Evolutionary conservation across 495 filamentous ascomycete species (phyloP).

Genomic region (Sporormia fimetaria): DNA sequence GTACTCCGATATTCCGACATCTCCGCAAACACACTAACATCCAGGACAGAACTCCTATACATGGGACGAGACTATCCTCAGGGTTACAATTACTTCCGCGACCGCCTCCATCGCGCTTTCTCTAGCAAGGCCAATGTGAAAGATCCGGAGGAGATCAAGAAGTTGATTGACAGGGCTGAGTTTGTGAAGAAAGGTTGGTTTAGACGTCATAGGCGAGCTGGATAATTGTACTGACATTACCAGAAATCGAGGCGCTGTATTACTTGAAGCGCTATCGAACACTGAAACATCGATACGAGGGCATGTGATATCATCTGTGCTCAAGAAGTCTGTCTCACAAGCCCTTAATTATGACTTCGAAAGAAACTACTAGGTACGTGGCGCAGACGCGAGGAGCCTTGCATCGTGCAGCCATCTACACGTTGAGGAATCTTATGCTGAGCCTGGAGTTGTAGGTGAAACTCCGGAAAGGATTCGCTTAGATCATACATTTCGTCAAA

Average conservation of each 20-base stretch:
- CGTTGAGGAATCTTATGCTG: too few species aligned
- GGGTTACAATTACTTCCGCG: conserved; percentile 74
- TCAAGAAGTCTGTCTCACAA: conserved; percentile 13
- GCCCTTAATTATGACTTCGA: conserved; percentile 4
- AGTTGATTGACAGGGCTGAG: conserved; percentile 65
- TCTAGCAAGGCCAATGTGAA: conserved; percentile 54
- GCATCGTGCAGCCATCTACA: too few species aligned
- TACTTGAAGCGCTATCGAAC: conserved; percentile 90
- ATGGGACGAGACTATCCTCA: conserved; percentile 79
- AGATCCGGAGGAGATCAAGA: conserved; percentile 61
- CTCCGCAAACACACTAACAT: conserved; percentile 7
- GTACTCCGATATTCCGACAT: conserved; percentile 35
- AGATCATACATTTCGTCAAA: too few species aligned
- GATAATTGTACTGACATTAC: conserved; percentile 5
- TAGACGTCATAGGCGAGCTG: neutral
- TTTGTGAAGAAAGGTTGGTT: conserved; percentile 79
- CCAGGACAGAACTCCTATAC: conserved; percentile 60
- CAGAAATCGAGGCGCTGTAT: conserved; percentile 90
- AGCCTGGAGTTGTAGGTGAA: too few species aligned
- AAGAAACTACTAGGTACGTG: conserved; percentile 9
- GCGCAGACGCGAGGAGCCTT: too few species aligned
- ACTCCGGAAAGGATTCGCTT: too few species aligned
- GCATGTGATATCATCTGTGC: too few species aligned
- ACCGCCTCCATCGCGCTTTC: conserved; percentile 76
- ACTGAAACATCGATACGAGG: conserved; percentile 75